Evolutionary conservation across 805 yeast genomes (phyloP).

Genomic region (Clavispora carvajalis): DNA sequence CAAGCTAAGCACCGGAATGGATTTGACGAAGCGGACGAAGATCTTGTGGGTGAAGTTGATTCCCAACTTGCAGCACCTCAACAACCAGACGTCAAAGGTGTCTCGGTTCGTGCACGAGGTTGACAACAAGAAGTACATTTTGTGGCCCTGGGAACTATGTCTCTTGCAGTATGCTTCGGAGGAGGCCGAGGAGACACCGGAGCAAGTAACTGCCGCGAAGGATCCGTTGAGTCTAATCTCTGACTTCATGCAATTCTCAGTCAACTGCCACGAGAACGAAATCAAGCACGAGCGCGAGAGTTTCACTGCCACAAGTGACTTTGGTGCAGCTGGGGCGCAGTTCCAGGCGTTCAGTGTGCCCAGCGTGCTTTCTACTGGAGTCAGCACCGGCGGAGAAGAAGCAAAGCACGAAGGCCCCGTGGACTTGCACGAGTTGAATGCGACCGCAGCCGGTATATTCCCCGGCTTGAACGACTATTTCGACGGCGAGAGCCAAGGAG

Average conservation of each 20-base stretch:
- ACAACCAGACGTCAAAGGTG: conserved; percentile 61
- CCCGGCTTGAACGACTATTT: not conserved
- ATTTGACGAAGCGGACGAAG: conserved; percentile 18
- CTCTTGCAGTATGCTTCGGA: conserved; percentile 45
- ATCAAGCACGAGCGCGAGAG: not conserved
- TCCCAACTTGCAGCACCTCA: conserved; percentile 64
- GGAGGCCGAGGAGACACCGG: too few species aligned
- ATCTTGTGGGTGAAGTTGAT: conserved; percentile 60
- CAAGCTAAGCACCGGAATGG: conserved; percentile 28
- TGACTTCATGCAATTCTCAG: conserved; percentile 20
- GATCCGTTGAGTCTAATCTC: conserved; percentile 33
- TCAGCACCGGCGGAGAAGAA: conserved; percentile 6
- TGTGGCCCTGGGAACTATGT: conserved; percentile 73
- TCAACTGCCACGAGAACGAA: conserved; percentile 1
- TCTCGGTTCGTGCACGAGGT: conserved; percentile 52
- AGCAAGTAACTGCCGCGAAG: too few species aligned
- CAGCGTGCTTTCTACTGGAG: conserved; percentile 10
- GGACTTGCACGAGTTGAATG: conserved; percentile 3
- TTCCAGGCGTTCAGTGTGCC: conserved; percentile 13
- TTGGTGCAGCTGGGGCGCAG: not conserved
- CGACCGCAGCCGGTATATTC: not conserved
- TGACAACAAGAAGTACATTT: conserved; percentile 48
- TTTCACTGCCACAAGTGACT: not conserved
- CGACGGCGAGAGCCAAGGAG: not conserved
- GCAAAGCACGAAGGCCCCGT: conserved; percentile 8